Percentiles rank a stretch among this genome's conserved stretches.
These are phyloP conservation scores for Rhinocladiella mackenziei DNA, from an alignment of 2,329 filamentous ascomycete genomes.

Conservation along the genomic window DNA sequence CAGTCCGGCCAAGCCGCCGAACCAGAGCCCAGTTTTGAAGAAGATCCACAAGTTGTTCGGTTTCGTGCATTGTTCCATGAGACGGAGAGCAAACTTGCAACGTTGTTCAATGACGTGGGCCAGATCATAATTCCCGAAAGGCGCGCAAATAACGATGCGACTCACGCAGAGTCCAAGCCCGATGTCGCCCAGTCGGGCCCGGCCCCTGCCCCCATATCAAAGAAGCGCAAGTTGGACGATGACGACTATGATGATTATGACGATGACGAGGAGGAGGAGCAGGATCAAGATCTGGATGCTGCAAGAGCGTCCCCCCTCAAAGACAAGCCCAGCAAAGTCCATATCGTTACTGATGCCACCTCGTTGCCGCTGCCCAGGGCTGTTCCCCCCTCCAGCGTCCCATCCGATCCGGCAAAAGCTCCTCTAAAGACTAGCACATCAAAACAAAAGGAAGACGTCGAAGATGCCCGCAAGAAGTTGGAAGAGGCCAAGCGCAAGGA, in stretches of 20 bases:
- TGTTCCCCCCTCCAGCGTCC: conserved; percentile 50
- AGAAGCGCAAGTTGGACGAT: conserved; percentile 71
- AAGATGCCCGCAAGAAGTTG: conserved; percentile 87
- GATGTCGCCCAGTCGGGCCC: conserved; percentile 50
- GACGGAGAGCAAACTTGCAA: conserved; percentile 70
- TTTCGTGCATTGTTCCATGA: conserved; percentile 75
- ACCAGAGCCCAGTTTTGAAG: conserved; percentile 59
- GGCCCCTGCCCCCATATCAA: conserved; percentile 49
- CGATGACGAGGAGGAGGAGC: conserved; percentile 70
- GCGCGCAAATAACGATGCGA: conserved; percentile 49
- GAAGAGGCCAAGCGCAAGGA: conserved; percentile 88
- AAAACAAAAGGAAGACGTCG: conserved; percentile 65
- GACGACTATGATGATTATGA: conserved; percentile 82
- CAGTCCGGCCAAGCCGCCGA: conserved; percentile 48
- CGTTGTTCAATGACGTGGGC: conserved; percentile 60
- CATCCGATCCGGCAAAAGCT: conserved; percentile 40
- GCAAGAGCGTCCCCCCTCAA: conserved; percentile 48
- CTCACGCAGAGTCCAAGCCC: conserved; percentile 32
- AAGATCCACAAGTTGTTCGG: conserved; percentile 63
- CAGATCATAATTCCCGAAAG: conserved; percentile 32
- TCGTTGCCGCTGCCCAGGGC: conserved; percentile 49
- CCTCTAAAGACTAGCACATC: conserved; percentile 57
- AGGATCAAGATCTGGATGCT: conserved; percentile 54
- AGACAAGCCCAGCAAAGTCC: conserved; percentile 41
- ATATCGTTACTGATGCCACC: conserved; percentile 32